A percentile compares a stretch with the other conserved stretches of the same genome.
Conservation (phyloP, 495 filamentous ascomycete species). For the Hypoxylon lienhwacheense region DNA sequence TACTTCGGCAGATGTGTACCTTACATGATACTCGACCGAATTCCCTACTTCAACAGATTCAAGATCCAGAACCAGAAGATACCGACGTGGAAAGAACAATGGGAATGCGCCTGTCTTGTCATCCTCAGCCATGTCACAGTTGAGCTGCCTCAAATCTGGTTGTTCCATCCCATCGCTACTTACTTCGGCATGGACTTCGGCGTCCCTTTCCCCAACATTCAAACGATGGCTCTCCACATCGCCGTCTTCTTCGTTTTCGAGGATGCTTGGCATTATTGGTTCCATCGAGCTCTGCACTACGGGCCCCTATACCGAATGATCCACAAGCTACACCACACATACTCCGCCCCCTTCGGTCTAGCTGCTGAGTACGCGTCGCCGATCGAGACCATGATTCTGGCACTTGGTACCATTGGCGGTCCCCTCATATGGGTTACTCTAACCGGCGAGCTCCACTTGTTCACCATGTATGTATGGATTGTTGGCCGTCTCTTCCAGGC, state of each 20-base stretch:
- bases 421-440: slow-evolving; percentile 85
- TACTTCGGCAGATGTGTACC: slow-evolving; percentile 93
- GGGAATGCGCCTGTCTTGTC: slow-evolving; percentile 88
- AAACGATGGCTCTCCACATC: slow-evolving; percentile 90
- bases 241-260: slow-evolving; percentile 93
- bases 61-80: slow-evolving; percentile 94
- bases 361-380: slow-evolving; percentile 97
- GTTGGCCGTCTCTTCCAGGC: slow-evolving; percentile 91
- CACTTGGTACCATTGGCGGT: slow-evolving; percentile 79
- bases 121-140: slow-evolving; percentile 94
- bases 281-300: slow-evolving; percentile 92
- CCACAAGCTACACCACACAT: slow-evolving; percentile 98
- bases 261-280: slow-evolving; percentile 98
- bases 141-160: slow-evolving; percentile 97
- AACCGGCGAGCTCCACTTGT: slow-evolving; percentile 84
- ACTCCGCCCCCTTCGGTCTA: slow-evolving; percentile 94
- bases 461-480: slow-evolving; percentile 99
- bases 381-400: slow-evolving; percentile 96
- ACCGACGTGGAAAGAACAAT: slow-evolving; percentile 86
- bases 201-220: slow-evolving; percentile 83
- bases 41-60: slow-evolving; percentile 85
- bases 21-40: slow-evolving; percentile 89
- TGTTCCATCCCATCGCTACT: slow-evolving; percentile 97
- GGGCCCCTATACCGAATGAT: slow-evolving; percentile 90
- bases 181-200: slow-evolving; percentile 86